phyloP scores from a whole-genome alignment of 2,329 filamentous ascomycete species.

The Apiospora koreana region DNA sequence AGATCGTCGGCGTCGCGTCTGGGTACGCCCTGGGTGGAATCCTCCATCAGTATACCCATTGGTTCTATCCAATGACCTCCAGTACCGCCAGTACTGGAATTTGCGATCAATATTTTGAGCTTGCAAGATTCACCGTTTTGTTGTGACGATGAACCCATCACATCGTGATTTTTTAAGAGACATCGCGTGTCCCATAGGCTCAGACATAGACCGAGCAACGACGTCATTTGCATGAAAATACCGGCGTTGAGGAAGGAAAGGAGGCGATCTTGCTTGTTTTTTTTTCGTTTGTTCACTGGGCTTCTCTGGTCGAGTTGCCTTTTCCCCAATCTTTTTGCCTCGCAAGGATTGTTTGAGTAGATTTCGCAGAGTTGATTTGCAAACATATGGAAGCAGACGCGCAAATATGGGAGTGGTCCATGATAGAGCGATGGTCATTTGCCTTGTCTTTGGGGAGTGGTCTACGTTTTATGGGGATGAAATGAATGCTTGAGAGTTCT shows the following conservation, averaged over 20 bases:
- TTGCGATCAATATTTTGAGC: neutral
- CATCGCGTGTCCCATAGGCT: neutral
- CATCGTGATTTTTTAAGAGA: neutral
- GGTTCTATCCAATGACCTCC: neutral
- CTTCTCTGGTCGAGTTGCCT: neutral
- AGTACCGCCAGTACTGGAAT: neutral
- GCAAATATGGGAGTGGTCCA: neutral
- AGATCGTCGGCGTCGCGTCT: neutral
- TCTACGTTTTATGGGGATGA: neutral
- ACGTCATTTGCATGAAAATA: conserved; percentile 12
- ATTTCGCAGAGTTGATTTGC: conserved; percentile 1
- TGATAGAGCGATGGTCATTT: neutral
- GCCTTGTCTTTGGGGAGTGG: neutral
- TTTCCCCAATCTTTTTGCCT: neutral
- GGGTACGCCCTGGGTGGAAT: neutral
- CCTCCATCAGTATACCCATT: neutral
- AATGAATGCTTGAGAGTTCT: neutral
- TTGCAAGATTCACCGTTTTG: neutral
- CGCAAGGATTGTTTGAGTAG: conserved; percentile 6
- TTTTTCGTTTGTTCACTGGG: neutral
- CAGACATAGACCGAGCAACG: neutral
- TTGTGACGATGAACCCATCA: neutral
- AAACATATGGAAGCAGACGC: neutral
- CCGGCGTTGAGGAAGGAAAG: conserved; percentile 11
- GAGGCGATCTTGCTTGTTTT: conserved; percentile 9